phyloP scores from a whole-genome alignment of 192 early-diverging fungal genomes.

The Cladochytrium replicatum region DNA sequence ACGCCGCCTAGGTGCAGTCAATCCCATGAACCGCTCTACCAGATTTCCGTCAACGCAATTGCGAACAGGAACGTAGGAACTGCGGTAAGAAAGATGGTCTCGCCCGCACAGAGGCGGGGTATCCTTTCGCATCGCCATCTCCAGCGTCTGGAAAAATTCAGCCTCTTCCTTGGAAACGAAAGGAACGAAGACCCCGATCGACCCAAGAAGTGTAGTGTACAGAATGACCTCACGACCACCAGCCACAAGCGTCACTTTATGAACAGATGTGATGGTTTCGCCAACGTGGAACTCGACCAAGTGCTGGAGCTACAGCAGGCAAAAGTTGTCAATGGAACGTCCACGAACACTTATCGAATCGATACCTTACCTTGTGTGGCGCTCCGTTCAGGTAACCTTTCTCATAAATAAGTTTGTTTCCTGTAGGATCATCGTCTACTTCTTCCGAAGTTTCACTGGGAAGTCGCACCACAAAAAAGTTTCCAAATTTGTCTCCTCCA shows the following conservation, averaged over 20 bases:
- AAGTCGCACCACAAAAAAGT: constrained; percentile 70
- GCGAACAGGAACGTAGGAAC: constrained; percentile 64
- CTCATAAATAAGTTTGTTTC: constrained; percentile 69
- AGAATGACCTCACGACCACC: constrained; percentile 80
- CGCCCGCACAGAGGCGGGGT: constrained; percentile 68
- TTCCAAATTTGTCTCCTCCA: constrained; percentile 96
- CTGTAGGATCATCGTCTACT: constrained; percentile 82
- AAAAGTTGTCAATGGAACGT: constrained; percentile 2
- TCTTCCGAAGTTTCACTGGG: constrained; percentile 52
- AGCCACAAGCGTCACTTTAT: constrained; percentile 65
- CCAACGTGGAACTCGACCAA: constrained; percentile 76
- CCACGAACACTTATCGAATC: constrained; percentile 1
- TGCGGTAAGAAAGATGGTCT: constrained; percentile 81
- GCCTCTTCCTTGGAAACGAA: constrained; percentile 82
- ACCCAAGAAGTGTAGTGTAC: constrained; percentile 80
- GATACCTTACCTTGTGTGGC: constrained; percentile 60
- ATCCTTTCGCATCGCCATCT: constrained; percentile 76
- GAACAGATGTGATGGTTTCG: constrained; percentile 75
- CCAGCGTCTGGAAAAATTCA: constrained; percentile 85
- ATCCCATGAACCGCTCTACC: constrained; percentile 73
- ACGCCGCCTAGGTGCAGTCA: constrained; percentile 63
- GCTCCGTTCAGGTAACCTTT: constrained; percentile 75
- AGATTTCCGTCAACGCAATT: constrained; percentile 79
- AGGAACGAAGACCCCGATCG: constrained; percentile 76
- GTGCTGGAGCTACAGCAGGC: constrained; percentile 40